These are phyloP conservation scores for Flagelloscypha sp. DNA, from an alignment of 768 basidiomycete genomes.

Conservation along the genomic window DNA sequence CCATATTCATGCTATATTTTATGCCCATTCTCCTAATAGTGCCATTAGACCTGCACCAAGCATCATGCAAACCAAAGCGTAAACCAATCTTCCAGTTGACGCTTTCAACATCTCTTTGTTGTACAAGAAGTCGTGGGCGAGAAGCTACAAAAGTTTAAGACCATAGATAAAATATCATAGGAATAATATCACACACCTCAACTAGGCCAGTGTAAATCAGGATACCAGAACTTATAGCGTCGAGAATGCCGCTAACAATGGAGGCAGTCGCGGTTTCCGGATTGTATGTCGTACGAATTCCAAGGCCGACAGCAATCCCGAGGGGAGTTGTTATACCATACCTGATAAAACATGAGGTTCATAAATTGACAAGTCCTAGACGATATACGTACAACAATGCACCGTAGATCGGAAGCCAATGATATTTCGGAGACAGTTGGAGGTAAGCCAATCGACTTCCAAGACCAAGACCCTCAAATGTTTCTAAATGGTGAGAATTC, in stretches of 20 bases:
- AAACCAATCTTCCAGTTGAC: conserved; percentile 55
- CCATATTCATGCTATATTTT: conserved; percentile 9
- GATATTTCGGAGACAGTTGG: conserved; percentile 44
- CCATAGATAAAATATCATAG: conserved; percentile 12
- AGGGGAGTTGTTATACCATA: conserved; percentile 80
- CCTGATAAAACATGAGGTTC: too few relatives aligned
- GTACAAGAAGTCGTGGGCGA: conserved; percentile 94
- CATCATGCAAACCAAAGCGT: conserved; percentile 72
- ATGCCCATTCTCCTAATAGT: conserved; percentile 86
- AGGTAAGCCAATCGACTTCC: conserved; percentile 84
- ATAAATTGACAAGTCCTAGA: too few relatives aligned
- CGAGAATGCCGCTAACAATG: conserved; percentile 80
- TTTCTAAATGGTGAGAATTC: conserved; percentile 41
- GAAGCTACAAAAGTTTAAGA: conserved; percentile 37
- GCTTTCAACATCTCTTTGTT: conserved; percentile 77
- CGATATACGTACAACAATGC: too few relatives aligned
- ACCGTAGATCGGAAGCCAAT: conserved; percentile 48
- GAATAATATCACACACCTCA: conserved; percentile 42
- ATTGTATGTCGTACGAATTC: conserved; percentile 71
- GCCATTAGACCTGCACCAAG: conserved; percentile 86
- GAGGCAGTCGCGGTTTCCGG: conserved; percentile 66
- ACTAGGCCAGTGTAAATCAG: conserved; percentile 82
- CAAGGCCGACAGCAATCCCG: conserved; percentile 81
- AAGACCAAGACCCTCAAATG: conserved; percentile 89
- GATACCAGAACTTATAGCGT: conserved; percentile 81